Evolutionary conservation across 2,329 filamentous ascomycete genomes (phyloP).

Genomic region (Colletotrichum sp.): DNA sequence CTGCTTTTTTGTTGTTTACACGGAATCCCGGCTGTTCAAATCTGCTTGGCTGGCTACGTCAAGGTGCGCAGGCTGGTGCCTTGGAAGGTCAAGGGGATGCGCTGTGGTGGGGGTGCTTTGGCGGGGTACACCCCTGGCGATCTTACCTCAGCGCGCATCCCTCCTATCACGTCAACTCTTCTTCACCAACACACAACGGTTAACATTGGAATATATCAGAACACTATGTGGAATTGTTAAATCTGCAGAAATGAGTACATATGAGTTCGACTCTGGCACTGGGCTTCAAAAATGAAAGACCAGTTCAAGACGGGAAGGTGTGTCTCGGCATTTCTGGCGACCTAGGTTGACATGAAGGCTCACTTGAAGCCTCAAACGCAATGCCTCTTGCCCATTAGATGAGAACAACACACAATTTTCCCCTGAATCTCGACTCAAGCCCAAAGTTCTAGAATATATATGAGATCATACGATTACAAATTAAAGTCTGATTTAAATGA

Average conservation of each 20-base stretch:
- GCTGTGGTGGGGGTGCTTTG: slow-evolving; percentile 3
- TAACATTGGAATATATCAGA: background rate
- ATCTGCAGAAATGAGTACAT: background rate
- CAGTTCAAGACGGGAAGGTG: background rate
- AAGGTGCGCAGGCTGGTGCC: slow-evolving; percentile 7
- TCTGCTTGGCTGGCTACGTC: slow-evolving; percentile 19
- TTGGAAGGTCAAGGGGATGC: background rate
- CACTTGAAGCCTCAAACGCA: background rate
- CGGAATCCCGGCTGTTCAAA: slow-evolving; percentile 1
- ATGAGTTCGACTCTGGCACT: background rate
- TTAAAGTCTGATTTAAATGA: background rate
- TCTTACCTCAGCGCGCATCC: slow-evolving; percentile 3
- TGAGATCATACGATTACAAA: background rate
- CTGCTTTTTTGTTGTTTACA: slow-evolving; percentile 15
- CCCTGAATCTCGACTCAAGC: background rate
- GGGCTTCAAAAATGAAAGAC: background rate
- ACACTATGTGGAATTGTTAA: background rate
- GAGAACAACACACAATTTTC: background rate
- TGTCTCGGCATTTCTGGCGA: background rate
- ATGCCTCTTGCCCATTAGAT: background rate
- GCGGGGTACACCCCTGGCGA: slow-evolving; percentile 3
- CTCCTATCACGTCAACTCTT: background rate
- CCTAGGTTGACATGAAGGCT: background rate
- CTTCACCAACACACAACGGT: background rate
- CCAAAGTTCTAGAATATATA: background rate